These are phyloP conservation scores for Diplocarpon mali DNA, from an alignment of 2,329 filamentous ascomycete species.

Conservation along the genomic window DNA sequence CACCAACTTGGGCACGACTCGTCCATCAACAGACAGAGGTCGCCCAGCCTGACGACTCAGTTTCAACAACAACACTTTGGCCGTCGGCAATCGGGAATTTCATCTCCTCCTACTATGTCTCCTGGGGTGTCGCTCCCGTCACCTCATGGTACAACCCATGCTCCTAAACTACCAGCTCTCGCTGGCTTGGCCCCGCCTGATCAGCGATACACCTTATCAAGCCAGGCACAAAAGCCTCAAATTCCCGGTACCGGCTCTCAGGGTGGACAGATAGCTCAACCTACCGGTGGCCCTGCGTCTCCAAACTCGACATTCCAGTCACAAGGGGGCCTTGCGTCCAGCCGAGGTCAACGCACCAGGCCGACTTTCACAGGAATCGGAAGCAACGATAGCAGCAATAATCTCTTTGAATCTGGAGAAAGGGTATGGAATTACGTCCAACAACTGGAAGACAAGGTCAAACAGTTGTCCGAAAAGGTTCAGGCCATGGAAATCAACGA, in stretches of 20 bases:
- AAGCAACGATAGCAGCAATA: conserved; percentile 50
- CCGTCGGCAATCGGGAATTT: conserved; percentile 45
- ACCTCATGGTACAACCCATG: conserved; percentile 20
- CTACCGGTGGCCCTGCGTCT: conserved; percentile 19
- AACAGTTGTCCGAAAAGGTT: conserved; percentile 35
- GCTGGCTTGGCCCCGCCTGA: conserved; percentile 27
- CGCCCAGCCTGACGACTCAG: conserved; percentile 54
- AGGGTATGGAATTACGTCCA: conserved; percentile 66
- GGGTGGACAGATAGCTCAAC: conserved; percentile 14
- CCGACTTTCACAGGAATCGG: conserved; percentile 41
- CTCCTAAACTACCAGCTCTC: conserved; percentile 26
- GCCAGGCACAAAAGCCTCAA: conserved; percentile 21
- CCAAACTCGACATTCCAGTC: conserved; percentile 27
- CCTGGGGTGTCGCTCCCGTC: conserved; percentile 24
- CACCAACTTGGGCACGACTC: conserved; percentile 43
- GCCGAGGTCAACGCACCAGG: conserved; percentile 13
- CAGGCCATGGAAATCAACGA: conserved; percentile 30
- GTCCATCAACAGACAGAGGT: conserved; percentile 45
- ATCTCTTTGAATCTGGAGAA: conserved; percentile 52
- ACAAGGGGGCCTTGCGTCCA: conserved; percentile 38
- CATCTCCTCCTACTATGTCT: conserved; percentile 29
- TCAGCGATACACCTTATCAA: conserved; percentile 24
- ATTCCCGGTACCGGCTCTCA: conserved; percentile 13
- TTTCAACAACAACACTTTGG: conserved; percentile 53
- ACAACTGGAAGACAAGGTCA: conserved; percentile 51